Evolutionary conservation across 1,284 basidiomycete genomes (phyloP).

Genomic region (Ustilago vetiveriae): DNA sequence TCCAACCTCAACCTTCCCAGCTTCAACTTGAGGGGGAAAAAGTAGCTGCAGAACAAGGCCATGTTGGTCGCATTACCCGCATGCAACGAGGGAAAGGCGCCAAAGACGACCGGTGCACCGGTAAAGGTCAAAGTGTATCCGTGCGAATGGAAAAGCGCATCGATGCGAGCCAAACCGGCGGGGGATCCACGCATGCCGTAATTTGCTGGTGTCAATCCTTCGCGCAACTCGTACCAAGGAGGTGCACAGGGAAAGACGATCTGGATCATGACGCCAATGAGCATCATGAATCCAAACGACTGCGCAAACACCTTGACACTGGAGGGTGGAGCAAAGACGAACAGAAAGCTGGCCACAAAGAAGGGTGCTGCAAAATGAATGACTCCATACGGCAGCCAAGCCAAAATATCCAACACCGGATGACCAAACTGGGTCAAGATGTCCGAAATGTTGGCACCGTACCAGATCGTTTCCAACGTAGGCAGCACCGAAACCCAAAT

Average conservation of each 20-base stretch:
- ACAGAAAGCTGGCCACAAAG: conserved; percentile 73
- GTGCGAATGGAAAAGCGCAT: conserved; percentile 80
- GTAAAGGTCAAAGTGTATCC: conserved; percentile 87
- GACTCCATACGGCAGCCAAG: conserved; percentile 96
- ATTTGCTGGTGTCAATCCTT: conserved; percentile 92
- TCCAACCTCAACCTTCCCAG: conserved; percentile 52
- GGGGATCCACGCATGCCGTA: conserved; percentile 89
- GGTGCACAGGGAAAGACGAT: conserved; percentile 91
- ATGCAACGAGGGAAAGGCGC: conserved; percentile 94
- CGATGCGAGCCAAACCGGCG: conserved; percentile 91
- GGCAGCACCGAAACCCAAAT: conserved; percentile 93
- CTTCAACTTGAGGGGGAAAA: conserved; percentile 76
- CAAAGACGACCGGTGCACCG: conserved; percentile 91
- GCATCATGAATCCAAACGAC: conserved; percentile 92
- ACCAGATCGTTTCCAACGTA: conserved; percentile 90
- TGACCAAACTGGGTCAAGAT: conserved; percentile 93
- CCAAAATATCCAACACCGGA: conserved; percentile 87
- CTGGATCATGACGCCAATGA: conserved; percentile 87
- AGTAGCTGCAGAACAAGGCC: conserved; percentile 91
- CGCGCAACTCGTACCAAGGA: conserved; percentile 95
- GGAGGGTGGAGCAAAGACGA: conserved; percentile 81
- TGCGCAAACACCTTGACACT: conserved; percentile 85
- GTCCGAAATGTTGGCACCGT: conserved; percentile 96
- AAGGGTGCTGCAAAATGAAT: conserved; percentile 84
- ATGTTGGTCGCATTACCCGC: conserved; percentile 90